Base-by-base conservation (phyloP, 805 yeast species). In the Barnettozyma botsteinii region DNA sequence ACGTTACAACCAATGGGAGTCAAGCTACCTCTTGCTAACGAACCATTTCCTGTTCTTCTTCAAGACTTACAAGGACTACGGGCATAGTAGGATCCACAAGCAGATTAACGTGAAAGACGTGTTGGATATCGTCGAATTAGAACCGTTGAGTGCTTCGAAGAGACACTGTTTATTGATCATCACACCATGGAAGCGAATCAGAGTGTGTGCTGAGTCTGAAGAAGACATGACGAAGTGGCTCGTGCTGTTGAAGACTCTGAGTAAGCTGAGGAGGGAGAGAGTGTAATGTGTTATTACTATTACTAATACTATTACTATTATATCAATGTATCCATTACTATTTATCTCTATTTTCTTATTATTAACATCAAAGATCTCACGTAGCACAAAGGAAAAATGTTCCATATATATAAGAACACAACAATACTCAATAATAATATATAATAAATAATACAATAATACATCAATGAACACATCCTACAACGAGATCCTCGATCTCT, bases 61-160 rank as follows among this genome's bases (percentile, higher is more conserved):
- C 62, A 71, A 69, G 48, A 46, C 52, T 21, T 44, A 43, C 6
- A 42, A 46, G 30, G 52, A 50, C 26, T 42, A 37, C 31, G 48
- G 49, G n/a, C 34, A 46, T 11, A 33, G 33, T 15, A 49, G 38
- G 19, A 43, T 47, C 31, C 51, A 53, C 43, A 66, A 69, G 45
- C 44, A 55, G 39, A 55, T 72, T 13, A 53, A 55, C 14, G 46
- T 67, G 14, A 50, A 53, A 5, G 64, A 67, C 20, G 47, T 73
- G 13, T 50, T 67, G 11, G 79, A 73, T 45, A 74, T 67, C 20
- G 70, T 73, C 25, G 79, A 74, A 47, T 50, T 73, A 22, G 79
- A 74, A 41, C 70, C 75, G 2, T 38, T 70, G 30, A 64, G 73
- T 13, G 61, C 59, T 40, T 52, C 69, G 17, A 70, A 66, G 46